Conservation (phyloP, 495 filamentous ascomycete species). For the Penicillium paxilli region DNA sequence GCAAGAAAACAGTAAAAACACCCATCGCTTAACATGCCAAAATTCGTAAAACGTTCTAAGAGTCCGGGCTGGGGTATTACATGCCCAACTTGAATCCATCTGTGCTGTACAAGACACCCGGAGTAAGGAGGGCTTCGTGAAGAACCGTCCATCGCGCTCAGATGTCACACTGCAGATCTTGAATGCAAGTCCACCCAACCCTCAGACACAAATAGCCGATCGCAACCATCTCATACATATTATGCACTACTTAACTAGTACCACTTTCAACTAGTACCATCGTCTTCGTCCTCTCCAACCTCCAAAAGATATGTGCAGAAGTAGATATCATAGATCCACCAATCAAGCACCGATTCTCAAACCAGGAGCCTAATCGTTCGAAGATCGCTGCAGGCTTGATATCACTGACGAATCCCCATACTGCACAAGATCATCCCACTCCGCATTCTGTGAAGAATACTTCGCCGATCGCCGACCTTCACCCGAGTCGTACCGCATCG, state of each 20-base stretch:
- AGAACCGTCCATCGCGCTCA: background rate
- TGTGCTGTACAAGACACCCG: background rate
- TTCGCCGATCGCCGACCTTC: background rate
- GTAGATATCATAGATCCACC: background rate
- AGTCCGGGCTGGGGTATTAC: no score
- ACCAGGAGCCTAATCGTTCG: background rate
- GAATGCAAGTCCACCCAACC: background rate
- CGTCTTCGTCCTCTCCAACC: background rate
- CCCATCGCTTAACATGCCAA: no score
- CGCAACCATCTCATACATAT: background rate
- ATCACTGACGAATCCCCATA: background rate
- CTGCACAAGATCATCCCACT: background rate
- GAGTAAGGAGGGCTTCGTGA: background rate
- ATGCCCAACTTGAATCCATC: background rate
- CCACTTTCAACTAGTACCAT: no score
- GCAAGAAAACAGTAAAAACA: no score
- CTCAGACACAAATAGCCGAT: background rate
- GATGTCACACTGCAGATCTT: background rate
- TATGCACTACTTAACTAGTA: no score
- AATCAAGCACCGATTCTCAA: background rate
- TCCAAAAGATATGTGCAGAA: background rate
- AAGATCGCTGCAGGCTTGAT: background rate
- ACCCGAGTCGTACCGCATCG: slow-evolving; percentile 1
- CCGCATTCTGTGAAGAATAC: background rate
- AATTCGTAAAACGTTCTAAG: no score